Conservation (phyloP, 352 stramenopile genomes). For the Phytophthora cactorum region DNA sequence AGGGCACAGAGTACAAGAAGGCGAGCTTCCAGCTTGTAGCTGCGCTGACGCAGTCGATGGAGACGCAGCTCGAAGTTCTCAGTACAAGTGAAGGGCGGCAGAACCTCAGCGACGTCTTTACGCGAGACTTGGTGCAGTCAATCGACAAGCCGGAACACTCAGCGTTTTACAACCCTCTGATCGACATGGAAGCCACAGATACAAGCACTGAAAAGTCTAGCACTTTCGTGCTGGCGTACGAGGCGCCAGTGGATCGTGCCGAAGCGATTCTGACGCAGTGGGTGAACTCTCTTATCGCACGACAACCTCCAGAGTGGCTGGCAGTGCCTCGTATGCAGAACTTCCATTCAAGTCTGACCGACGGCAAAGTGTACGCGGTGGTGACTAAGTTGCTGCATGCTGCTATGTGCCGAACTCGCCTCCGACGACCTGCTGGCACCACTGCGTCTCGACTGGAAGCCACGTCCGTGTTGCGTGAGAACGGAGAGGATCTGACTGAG, state of each 20-base stretch:
- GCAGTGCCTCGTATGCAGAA: constrained; percentile 57
- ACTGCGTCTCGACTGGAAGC: constrained; percentile 56
- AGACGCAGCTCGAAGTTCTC: constrained; percentile 66
- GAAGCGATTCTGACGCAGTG: constrained; percentile 81
- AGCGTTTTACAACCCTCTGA: constrained; percentile 71
- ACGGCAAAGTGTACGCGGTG: constrained; percentile 60
- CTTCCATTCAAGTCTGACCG: constrained; percentile 69
- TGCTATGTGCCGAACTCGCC: constrained; percentile 62
- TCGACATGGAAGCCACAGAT: constrained; percentile 41
- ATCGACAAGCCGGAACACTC: constrained; percentile 73
- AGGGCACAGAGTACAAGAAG: constrained; percentile 76
- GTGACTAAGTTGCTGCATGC: constrained; percentile 72
- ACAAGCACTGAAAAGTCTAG: constrained; percentile 2
- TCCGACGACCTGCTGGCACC: constrained; percentile 35
- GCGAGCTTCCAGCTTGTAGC: constrained; percentile 66
- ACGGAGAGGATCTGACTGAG: constrained; percentile 81
- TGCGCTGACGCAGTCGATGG: constrained; percentile 52
- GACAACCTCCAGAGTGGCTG: constrained; percentile 61
- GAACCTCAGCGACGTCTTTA: constrained; percentile 67
- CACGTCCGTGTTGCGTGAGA: constrained; percentile 71
- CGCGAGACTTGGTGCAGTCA: constrained; percentile 61
- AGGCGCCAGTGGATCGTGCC: constrained; percentile 64
- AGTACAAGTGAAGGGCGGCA: constrained; percentile 67
- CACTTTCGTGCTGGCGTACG: constrained; percentile 41
- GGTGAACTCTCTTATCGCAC: constrained; percentile 66